Evolutionary conservation across 345 rosid genomes (phyloP).

Genomic region (Syzygium jambos): DNA sequence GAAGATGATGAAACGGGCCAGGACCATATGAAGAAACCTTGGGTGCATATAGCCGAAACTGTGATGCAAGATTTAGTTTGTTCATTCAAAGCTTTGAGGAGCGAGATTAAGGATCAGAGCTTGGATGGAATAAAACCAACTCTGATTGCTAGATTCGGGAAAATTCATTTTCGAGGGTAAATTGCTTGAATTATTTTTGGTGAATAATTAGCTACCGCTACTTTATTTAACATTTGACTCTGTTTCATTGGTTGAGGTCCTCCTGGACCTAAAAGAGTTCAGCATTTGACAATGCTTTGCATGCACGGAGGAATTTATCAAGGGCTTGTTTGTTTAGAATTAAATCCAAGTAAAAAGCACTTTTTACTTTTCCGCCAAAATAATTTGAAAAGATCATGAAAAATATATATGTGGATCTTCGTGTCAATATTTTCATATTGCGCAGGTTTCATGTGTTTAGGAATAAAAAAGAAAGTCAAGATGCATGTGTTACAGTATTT

Average conservation of each 20-base stretch:
- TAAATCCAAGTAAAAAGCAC: not conserved
- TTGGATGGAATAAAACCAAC: slow-evolving; percentile 18
- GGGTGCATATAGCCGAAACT: slow-evolving; percentile 33
- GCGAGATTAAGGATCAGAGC: slow-evolving; percentile 3
- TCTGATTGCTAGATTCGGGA: slow-evolving; percentile 56
- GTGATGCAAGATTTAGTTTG: slow-evolving; percentile 33
- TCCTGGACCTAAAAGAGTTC: not conserved
- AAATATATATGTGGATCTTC: not conserved
- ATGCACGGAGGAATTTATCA: not conserved
- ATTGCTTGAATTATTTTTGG: not conserved
- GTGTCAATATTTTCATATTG: too few species aligned
- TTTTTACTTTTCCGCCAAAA: not conserved
- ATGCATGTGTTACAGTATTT: too few species aligned
- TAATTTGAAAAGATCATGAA: not conserved
- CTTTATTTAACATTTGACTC: not conserved
- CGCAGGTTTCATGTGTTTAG: too few species aligned
- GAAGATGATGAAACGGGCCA: slow-evolving; percentile 4
- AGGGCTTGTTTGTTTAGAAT: not conserved
- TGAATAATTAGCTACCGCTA: not conserved
- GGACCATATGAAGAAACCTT: slow-evolving; percentile 11
- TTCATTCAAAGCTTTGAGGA: slow-evolving; percentile 24
- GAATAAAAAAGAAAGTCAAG: too few species aligned
- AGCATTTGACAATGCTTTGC: not conserved
- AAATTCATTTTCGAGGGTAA: slow-evolving; percentile 34
- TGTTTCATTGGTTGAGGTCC: not conserved